phyloP scores from a whole-genome alignment of 1,284 basidiomycete species.

The Leccinum proliferum region DNA sequence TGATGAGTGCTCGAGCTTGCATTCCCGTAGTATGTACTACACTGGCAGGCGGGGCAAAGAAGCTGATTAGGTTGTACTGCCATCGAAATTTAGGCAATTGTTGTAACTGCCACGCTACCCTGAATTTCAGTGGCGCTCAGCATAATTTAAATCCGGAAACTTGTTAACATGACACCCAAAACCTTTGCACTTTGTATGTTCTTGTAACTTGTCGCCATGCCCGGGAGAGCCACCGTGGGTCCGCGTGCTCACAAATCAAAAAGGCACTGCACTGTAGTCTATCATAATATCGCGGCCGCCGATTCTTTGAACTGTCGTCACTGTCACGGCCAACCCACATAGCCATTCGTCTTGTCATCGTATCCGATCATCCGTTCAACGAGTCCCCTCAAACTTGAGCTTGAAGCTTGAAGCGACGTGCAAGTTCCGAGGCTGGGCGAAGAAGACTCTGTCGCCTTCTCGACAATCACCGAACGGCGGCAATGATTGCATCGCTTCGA shows the following conservation, averaged over 20 bases:
- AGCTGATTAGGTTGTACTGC: slow-evolving; percentile 28
- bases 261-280: slow-evolving; percentile 12
- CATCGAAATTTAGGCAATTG: slow-evolving; percentile 27
- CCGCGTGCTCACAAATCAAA: slow-evolving; percentile 7
- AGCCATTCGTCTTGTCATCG: neutral
- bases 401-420: neutral
- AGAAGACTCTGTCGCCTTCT: slow-evolving; percentile 11
- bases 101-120: slow-evolving; percentile 16
- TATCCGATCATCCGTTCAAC: neutral
- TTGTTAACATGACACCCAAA: neutral
- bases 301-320: neutral
- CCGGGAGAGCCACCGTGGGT: slow-evolving; percentile 6
- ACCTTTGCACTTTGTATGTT: neutral
- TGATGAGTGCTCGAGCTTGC: slow-evolving; percentile 22
- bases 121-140: slow-evolving; percentile 13
- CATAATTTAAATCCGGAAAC: slow-evolving; percentile 1
- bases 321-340: neutral
- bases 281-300: slow-evolving; percentile 7
- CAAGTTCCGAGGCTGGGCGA: slow-evolving; percentile 3
- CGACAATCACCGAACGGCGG: slow-evolving; percentile 11
- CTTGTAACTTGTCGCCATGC: slow-evolving; percentile 1
- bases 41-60: slow-evolving; percentile 25
- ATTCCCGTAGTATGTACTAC: slow-evolving; percentile 29
- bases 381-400: neutral
- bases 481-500: slow-evolving; percentile 1